Conservation (phyloP, 2,329 filamentous ascomycete species). For the Aspergillus luchuensis region DNA sequence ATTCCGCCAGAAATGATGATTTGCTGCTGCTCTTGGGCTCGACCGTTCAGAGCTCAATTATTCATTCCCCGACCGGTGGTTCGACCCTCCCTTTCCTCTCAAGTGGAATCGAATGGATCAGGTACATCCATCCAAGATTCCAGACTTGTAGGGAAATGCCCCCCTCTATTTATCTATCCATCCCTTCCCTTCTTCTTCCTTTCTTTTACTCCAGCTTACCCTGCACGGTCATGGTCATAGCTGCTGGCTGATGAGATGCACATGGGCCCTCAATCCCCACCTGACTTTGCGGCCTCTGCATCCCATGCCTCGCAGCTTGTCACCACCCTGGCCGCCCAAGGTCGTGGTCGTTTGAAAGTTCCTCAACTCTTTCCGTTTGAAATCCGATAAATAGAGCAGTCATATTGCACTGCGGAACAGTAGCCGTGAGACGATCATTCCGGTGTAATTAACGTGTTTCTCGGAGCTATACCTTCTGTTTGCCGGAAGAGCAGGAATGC, state of each 20-base stretch:
- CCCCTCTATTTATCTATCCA: not conserved
- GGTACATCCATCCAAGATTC: not conserved
- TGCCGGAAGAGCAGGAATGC: constrained; percentile 7
- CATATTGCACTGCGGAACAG: not conserved
- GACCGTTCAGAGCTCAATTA: not conserved
- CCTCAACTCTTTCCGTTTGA: not conserved
- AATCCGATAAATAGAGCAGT: not conserved
- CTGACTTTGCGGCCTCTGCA: not conserved
- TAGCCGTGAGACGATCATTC: not conserved
- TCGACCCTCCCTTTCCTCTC: not conserved
- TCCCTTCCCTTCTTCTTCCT: not conserved
- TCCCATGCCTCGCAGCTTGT: not conserved
- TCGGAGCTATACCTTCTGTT: not conserved
- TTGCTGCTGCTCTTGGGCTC: not conserved
- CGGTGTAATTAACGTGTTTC: not conserved
- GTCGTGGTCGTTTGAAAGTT: not conserved
- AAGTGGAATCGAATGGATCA: not conserved
- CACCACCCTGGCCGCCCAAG: not conserved
- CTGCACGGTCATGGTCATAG: constrained; percentile 7
- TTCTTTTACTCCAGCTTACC: not conserved
- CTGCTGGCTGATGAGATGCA: constrained; percentile 9
- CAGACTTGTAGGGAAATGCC: not conserved
- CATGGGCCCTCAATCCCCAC: constrained; percentile 1
- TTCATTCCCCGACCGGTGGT: constrained; percentile 7
- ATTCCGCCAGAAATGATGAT: constrained; percentile 1